phyloP scores from a whole-genome alignment of 345 rosid genomes.

The Citrus inodora region DNA sequence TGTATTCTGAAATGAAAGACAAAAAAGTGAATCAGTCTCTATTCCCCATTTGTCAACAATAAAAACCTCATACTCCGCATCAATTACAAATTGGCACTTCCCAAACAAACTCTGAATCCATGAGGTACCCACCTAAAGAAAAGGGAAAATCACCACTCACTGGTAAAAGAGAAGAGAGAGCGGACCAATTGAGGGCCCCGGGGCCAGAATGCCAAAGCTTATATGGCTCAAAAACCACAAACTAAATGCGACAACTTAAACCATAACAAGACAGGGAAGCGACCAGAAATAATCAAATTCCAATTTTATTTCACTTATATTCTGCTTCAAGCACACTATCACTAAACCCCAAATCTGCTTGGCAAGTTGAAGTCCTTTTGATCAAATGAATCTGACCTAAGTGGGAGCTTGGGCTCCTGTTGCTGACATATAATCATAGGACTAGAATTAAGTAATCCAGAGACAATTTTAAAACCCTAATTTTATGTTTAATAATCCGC shows the following conservation, averaged over 20 bases:
- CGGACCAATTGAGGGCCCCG: too few relatives aligned
- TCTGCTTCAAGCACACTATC: neutral
- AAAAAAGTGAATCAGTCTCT: neutral
- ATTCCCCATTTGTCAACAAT: neutral
- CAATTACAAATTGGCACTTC: neutral
- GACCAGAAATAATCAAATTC: neutral
- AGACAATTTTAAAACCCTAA: neutral
- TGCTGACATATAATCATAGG: neutral
- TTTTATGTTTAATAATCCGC: neutral
- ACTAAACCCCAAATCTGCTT: neutral
- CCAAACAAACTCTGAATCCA: neutral
- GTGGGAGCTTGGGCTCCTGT: neutral
- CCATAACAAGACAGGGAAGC: neutral
- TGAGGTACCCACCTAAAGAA: too few relatives aligned
- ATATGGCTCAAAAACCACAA: neutral
- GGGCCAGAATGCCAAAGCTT: neutral
- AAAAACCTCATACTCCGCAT: neutral
- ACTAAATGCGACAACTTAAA: neutral
- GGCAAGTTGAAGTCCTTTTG: neutral
- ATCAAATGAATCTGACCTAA: neutral
- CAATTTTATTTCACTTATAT: neutral
- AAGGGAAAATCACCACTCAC: too few relatives aligned
- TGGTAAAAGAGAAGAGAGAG: too few relatives aligned
- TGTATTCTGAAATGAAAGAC: slow-evolving; percentile 52
- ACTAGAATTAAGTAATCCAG: neutral